Percentiles rank a stretch among this genome's conserved stretches.
phyloP scores from a whole-genome alignment of 768 basidiomycete genomes.

The Coprinellus aureogranulatus region DNA sequence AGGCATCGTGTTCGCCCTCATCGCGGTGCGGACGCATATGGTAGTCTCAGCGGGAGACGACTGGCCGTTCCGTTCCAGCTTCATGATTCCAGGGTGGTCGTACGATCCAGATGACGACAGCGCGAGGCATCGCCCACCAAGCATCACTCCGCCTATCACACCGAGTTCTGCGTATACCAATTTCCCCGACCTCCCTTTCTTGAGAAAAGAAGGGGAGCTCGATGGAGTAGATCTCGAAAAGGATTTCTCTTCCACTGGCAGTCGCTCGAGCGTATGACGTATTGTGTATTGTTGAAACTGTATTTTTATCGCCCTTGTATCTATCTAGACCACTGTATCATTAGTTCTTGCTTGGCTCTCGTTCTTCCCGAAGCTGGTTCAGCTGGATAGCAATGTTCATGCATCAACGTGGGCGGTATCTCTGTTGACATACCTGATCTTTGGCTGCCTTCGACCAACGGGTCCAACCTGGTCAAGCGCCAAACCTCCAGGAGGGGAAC shows the following conservation, averaged over 20 bases:
- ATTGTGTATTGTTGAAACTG: too few species aligned
- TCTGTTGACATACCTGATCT: too few species aligned
- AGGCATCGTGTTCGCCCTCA: slow-evolving; percentile 30
- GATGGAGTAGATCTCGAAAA: not conserved
- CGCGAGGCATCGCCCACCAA: not conserved
- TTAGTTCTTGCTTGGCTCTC: too few species aligned
- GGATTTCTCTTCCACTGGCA: not conserved
- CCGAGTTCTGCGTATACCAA: slow-evolving; percentile 2
- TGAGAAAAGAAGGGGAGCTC: not conserved
- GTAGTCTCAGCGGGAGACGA: not conserved
- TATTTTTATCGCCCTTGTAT: too few species aligned
- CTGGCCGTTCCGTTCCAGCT: slow-evolving; percentile 3
- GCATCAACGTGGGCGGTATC: too few species aligned
- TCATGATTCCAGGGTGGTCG: slow-evolving; percentile 3
- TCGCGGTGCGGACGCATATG: slow-evolving; percentile 25
- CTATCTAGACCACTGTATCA: too few species aligned
- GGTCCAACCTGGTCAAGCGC: too few species aligned
- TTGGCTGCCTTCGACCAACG: too few species aligned
- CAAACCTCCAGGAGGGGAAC: too few species aligned
- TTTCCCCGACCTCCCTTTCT: not conserved
- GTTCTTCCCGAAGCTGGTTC: too few species aligned
- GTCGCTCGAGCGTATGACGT: too few species aligned
- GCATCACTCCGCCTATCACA: not conserved
- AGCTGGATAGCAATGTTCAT: too few species aligned
- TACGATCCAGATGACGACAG: not conserved